Evolutionary conservation across 2,329 filamentous ascomycete genomes (phyloP), one percentile per base, ranked within the genome.

Genomic region (Zymoseptoria pseudotritici): DNA sequence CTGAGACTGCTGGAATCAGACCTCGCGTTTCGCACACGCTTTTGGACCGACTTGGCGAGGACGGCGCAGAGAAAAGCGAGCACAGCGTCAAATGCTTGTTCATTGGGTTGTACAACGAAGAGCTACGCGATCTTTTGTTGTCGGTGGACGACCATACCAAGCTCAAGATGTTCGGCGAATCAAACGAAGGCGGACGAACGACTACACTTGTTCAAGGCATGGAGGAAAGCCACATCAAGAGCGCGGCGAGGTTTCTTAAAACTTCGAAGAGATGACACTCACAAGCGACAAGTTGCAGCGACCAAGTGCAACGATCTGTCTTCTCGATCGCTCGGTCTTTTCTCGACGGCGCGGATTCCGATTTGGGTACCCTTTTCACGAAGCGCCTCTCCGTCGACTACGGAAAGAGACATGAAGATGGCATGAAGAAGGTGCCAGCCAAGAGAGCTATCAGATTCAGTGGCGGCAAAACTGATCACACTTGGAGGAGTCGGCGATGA

Each of bases 221-320:
- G 91, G 95, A 97, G 74, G 94, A 99, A 75, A 88, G 89, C 6
- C 89, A 96, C 73, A 96, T 99, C 69, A 89, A 90, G 71, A 89
- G 81, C 64, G 92, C 94, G 0, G 82, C 84, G 11, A 88, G 91
- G 55, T 95, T 94, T 62, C 92, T 99, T 75, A 89, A 90, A 75
- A n/a, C 82, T 97, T 63, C 83, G 99, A 53, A 90, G 94, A 68
- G 83, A 88, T 64, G 95, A 95, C 63, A 97, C 91, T 74, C 82
- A 94, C 76, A 96, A 92, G 75, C 88, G 94, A 55, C 94, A 99
- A 75, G 94, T 99, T n/a, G 95, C 94, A 5, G 91, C 95, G 3
- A 99, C 95, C n/a, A 97, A 97, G 76, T 99, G 94, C 83, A 99
- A 99, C 73, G 94, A 99, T 69, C 84, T 97, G 58, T 97, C 92